Evolutionary conservation across 2,329 filamentous ascomycete species (phyloP).

Genomic region (Arthrinium phaeospermum): DNA sequence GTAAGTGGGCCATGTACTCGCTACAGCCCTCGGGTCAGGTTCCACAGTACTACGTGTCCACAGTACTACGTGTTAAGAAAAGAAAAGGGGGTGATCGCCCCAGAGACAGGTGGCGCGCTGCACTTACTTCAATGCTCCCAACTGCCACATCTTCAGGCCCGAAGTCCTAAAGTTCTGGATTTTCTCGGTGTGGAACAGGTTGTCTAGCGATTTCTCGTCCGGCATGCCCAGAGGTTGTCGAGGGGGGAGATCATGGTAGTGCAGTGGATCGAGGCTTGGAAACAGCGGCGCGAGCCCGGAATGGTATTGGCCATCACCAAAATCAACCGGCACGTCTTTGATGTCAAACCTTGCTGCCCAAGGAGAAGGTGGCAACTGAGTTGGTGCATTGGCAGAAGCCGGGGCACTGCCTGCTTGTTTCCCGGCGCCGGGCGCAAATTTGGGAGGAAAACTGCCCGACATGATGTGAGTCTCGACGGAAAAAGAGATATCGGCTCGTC

Average conservation of each 20-base stretch:
- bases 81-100: background rate
- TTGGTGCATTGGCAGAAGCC: background rate
- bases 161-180: accelerated
- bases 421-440: background rate
- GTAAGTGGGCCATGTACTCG: background rate
- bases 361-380: background rate
- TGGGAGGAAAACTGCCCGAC: background rate
- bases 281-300: background rate
- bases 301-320: background rate
- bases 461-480: background rate
- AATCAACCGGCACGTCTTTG: background rate
- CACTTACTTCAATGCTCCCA: background rate
- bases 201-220: background rate
- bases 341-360: background rate
- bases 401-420: background rate
- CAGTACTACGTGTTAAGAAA: too few species aligned
- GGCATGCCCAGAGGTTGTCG: background rate
- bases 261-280: background rate
- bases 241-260: background rate
- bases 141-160: background rate
- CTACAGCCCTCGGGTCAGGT: background rate
- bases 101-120: background rate
- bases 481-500: too few species aligned
- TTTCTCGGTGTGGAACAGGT: background rate
- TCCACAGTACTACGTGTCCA: too few species aligned